These are phyloP conservation scores for Pichia sorboxylosa DNA, from an alignment of 1,139 yeast genomes.

Conservation along the genomic window DNA sequence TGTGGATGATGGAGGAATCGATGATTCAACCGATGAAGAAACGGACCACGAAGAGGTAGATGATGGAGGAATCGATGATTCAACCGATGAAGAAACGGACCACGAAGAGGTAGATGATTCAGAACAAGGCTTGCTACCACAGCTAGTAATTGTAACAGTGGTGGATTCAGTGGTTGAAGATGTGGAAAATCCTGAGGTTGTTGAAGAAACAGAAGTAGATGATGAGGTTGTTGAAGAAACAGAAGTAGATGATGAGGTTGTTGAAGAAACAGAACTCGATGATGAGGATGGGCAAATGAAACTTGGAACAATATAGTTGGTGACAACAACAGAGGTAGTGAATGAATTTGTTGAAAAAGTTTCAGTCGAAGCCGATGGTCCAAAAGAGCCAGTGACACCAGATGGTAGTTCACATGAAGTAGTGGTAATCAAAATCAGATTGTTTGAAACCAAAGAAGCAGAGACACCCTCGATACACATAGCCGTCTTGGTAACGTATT, in stretches of 20 bases:
- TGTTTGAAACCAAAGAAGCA: constrained; percentile 4
- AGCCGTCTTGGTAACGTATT: not conserved
- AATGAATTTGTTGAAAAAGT: not conserved
- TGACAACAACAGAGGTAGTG: constrained; percentile 1
- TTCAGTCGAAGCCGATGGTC: constrained; percentile 2
- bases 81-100: not conserved
- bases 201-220: not conserved
- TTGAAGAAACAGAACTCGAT: constrained; percentile 2
- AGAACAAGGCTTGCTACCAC: constrained; percentile 1
- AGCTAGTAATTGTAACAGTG: constrained; percentile 1
- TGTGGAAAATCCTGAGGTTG: not conserved
- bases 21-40: not conserved
- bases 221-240: not conserved
- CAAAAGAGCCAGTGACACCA: constrained; percentile 7
- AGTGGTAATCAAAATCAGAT: constrained; percentile 7
- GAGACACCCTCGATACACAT: constrained; percentile 6
- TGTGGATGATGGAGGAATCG: not conserved
- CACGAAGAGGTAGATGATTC: not conserved
- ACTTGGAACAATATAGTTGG: constrained; percentile 5
- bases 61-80: not conserved
- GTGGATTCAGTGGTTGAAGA: constrained; percentile 1
- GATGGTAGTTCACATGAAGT: constrained; percentile 8
- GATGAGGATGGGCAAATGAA: constrained; percentile 5
- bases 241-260: constrained; percentile 3
- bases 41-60: not conserved